Evolutionary conservation across 371 early-diverging fungal genomes (phyloP).

Genomic region (Apophysomyces ossiformis): DNA sequence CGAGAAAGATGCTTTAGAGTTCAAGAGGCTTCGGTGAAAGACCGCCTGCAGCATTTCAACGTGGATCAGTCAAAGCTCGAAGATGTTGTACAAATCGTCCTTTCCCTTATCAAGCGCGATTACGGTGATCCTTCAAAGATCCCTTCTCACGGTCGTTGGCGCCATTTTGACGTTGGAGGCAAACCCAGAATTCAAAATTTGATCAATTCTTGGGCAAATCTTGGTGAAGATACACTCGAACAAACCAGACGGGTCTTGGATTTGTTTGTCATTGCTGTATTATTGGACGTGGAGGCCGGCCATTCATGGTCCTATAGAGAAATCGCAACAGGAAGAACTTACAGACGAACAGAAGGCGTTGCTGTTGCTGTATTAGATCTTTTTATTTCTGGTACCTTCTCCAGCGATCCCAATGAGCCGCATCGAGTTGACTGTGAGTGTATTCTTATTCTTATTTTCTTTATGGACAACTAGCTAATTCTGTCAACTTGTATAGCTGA

Average conservation of each 20-base stretch:
- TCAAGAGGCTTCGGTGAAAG: slow-evolving; percentile 61
- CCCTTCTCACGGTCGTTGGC: slow-evolving; percentile 88
- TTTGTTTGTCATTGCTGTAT: slow-evolving; percentile 85
- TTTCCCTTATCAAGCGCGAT: slow-evolving; percentile 76
- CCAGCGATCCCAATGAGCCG: slow-evolving; percentile 63
- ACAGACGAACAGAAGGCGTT: slow-evolving; percentile 82
- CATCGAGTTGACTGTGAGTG: slow-evolving; percentile 78
- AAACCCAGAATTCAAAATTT: slow-evolving; percentile 66
- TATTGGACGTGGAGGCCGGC: slow-evolving; percentile 91
- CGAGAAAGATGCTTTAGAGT: slow-evolving; percentile 76
- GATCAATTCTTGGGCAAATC: slow-evolving; percentile 44
- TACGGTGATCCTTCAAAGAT: slow-evolving; percentile 59
- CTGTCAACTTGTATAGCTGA: slow-evolving; percentile 32
- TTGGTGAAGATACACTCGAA: slow-evolving; percentile 56
- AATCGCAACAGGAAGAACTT: slow-evolving; percentile 52
- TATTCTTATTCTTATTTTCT: neutral
- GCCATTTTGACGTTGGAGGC: slow-evolving; percentile 79
- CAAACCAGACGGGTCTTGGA: slow-evolving; percentile 81
- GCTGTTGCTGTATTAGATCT: slow-evolving; percentile 86
- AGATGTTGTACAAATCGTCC: slow-evolving; percentile 72
- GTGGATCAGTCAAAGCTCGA: slow-evolving; percentile 70
- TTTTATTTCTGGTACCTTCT: slow-evolving; percentile 82
- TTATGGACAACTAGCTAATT: neutral
- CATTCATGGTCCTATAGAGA: slow-evolving; percentile 78
- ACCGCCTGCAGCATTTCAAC: slow-evolving; percentile 72